Conservation (phyloP, 1,284 basidiomycete species). For the Anthracocystis setariae region DNA sequence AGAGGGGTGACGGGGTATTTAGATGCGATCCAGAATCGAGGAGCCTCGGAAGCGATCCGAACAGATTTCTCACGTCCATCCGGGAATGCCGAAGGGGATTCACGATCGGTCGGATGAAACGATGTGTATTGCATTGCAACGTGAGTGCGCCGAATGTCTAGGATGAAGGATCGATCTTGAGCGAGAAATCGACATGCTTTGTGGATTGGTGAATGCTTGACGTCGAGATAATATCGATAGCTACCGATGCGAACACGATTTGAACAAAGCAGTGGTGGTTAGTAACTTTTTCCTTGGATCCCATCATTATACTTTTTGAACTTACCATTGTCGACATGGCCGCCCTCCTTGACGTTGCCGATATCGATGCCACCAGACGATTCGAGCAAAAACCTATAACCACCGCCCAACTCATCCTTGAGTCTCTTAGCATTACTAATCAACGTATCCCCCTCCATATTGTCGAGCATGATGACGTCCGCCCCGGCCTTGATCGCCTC, state of each 20-base stretch:
- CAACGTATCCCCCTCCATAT: constrained; percentile 60
- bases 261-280: too few relatives aligned
- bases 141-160: too few relatives aligned
- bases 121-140: not conserved
- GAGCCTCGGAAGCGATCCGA: too few relatives aligned
- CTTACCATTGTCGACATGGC: constrained; percentile 55
- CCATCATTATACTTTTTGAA: constrained; percentile 2
- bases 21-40: too few relatives aligned
- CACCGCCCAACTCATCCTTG: constrained; percentile 34
- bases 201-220: constrained; percentile 66
- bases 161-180: constrained; percentile 63
- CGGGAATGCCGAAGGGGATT: not conserved
- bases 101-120: not conserved
- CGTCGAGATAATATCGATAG: constrained; percentile 66
- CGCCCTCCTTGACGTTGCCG: constrained; percentile 51
- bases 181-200: constrained; percentile 65
- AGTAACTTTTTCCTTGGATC: too few relatives aligned
- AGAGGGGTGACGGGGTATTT: too few relatives aligned
- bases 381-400: constrained; percentile 59
- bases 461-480: constrained; percentile 96
- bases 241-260: constrained; percentile 1
- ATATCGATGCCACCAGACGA: constrained; percentile 64
- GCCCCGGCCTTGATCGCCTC: constrained; percentile 96
- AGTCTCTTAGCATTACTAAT: constrained; percentile 53
- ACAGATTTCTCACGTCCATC: too few relatives aligned